These are phyloP conservation scores for Davidsoniella virescens DNA, from an alignment of 2,329 filamentous ascomycete species.

Conservation along the genomic window DNA sequence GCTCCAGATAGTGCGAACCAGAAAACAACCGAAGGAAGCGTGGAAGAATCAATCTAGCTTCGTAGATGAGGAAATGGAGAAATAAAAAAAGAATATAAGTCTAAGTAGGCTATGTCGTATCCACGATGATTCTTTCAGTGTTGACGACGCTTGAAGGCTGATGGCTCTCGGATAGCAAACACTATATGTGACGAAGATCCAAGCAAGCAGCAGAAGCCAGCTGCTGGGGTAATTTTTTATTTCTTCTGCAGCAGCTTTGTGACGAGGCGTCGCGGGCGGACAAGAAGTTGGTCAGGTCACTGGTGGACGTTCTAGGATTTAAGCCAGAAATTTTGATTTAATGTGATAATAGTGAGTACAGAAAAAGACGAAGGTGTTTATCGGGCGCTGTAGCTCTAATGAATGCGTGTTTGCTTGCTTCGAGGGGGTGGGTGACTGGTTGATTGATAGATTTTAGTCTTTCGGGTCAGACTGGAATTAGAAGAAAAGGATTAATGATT, in stretches of 20 bases:
- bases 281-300: neutral
- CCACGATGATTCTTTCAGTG: neutral
- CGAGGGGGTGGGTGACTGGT: neutral
- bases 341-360: neutral
- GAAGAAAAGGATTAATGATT: constrained; percentile 2
- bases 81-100: neutral
- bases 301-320: too few species aligned
- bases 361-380: neutral
- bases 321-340: too few species aligned
- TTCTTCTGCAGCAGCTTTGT: neutral
- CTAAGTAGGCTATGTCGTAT: constrained; percentile 1
- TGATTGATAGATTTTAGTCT: too few species aligned
- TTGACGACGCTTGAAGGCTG: constrained; percentile 2
- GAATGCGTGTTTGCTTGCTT: neutral
- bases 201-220: neutral
- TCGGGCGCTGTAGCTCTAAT: neutral
- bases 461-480: neutral
- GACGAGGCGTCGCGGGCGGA: neutral
- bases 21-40: neutral
- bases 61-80: neutral
- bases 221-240: neutral
- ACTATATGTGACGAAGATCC: neutral
- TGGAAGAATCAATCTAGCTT: neutral
- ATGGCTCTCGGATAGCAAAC: constrained; percentile 11
- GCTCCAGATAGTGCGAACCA: neutral